Conservation (phyloP, 305 asterid genomes). For the Withania somnifera region DNA sequence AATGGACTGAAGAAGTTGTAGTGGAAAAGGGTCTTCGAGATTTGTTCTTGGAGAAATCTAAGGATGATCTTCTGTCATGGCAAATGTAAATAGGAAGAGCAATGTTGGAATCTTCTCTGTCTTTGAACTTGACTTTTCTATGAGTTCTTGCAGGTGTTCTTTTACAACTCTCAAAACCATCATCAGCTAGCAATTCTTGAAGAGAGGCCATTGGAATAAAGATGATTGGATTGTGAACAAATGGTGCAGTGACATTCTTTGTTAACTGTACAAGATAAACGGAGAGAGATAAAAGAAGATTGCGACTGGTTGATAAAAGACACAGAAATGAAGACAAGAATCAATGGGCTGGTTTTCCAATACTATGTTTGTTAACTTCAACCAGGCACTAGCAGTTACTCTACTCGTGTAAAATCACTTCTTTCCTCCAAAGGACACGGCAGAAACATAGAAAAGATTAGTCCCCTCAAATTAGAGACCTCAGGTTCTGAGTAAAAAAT, state of each 20-base stretch:
- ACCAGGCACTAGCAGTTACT: neutral
- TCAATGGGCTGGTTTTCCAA: constrained; percentile 11
- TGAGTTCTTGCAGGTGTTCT: constrained; percentile 11
- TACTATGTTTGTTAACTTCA: neutral
- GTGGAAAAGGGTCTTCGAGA: constrained; percentile 20
- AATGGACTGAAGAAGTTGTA: constrained; percentile 24
- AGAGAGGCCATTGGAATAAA: constrained; percentile 47
- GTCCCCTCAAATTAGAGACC: neutral
- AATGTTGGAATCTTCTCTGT: constrained; percentile 25
- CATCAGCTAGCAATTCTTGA: constrained; percentile 48
- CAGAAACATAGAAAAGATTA: neutral
- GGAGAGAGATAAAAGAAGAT: constrained; percentile 12
- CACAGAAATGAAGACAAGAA: constrained; percentile 28
- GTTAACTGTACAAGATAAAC: neutral
- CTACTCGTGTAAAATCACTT: neutral
- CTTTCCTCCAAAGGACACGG: neutral
- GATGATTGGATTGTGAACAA: neutral
- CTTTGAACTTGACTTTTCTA: constrained; percentile 44
- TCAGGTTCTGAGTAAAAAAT: too few relatives aligned
- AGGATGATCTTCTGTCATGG: constrained; percentile 44
- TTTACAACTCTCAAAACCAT: constrained; percentile 29
- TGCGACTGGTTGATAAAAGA: constrained; percentile 22
- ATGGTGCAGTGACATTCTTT: constrained; percentile 29
- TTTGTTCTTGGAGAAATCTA: constrained; percentile 25
- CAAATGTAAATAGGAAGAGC: constrained; percentile 60